A percentile compares a stretch with the other conserved stretches of the same genome.
Conservation (phyloP, 2,329 filamentous ascomycete species). For the Aureobasidium namibiae region DNA sequence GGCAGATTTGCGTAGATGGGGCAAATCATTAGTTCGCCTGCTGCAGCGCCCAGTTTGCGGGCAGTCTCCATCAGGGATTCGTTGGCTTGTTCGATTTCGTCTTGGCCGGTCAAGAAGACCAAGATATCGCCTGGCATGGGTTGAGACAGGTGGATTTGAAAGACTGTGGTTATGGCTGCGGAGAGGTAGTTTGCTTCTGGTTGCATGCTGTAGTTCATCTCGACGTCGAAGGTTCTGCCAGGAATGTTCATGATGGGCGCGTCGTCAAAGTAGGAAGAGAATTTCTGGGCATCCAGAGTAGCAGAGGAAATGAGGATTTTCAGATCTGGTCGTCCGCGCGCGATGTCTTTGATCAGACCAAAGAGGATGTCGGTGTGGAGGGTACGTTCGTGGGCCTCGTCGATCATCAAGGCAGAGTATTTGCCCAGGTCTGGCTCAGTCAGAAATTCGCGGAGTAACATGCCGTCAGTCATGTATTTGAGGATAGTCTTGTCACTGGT, state of each 20-base stretch:
- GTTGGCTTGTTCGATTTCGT: slow-evolving; percentile 87
- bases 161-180: slow-evolving; percentile 84
- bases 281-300: slow-evolving; percentile 89
- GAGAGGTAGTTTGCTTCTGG: slow-evolving; percentile 92
- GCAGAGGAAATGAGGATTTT: slow-evolving; percentile 90
- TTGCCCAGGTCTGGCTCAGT: slow-evolving; percentile 75
- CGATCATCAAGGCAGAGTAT: slow-evolving; percentile 89
- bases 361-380: slow-evolving; percentile 85
- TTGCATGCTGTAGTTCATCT: slow-evolving; percentile 81
- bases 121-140: slow-evolving; percentile 74
- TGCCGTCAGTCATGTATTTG: slow-evolving; percentile 97
- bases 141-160: slow-evolving; percentile 88
- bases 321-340: slow-evolving; percentile 71
- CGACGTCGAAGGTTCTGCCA: slow-evolving; percentile 78
- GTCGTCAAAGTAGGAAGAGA: slow-evolving; percentile 83
- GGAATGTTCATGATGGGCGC: slow-evolving; percentile 93
- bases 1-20: slow-evolving; percentile 93
- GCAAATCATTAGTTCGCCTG: slow-evolving; percentile 80
- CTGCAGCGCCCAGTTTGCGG: slow-evolving; percentile 73
- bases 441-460: slow-evolving; percentile 83
- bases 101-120: slow-evolving; percentile 90
- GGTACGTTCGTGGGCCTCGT: slow-evolving; percentile 93
- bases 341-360: slow-evolving; percentile 81
- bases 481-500: slow-evolving; percentile 85
- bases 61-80: slow-evolving; percentile 78